These are phyloP conservation scores for Warburgia ugandensis DNA, from an alignment of 164 flowering plant species.

Conservation along the genomic window DNA sequence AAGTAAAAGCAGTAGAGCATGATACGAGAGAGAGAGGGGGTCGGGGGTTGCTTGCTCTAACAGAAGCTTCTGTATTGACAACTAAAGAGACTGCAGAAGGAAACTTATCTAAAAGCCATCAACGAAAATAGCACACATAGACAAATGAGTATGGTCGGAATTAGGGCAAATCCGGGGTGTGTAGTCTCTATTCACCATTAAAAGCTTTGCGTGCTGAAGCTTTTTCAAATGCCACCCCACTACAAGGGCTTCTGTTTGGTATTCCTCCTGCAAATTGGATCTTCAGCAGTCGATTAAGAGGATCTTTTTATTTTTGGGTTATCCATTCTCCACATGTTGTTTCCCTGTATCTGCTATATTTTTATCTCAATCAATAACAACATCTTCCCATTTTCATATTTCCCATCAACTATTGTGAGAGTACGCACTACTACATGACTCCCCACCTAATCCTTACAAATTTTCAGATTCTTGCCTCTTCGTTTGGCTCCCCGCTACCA, in stretches of 20 bases:
- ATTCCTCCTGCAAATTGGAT: slow-evolving; percentile 3
- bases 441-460: background rate
- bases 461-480: too few relatives aligned
- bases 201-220: slow-evolving; percentile 43
- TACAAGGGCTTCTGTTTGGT: too few relatives aligned
- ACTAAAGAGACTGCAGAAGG: slow-evolving; percentile 15
- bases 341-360: too few relatives aligned
- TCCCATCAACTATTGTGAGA: too few relatives aligned
- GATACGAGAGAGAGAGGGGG: slow-evolving; percentile 1
- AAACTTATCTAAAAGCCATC: slow-evolving; percentile 21
- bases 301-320: background rate
- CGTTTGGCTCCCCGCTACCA: too few relatives aligned
- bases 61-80: slow-evolving; percentile 20
- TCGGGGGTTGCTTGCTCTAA: slow-evolving; percentile 25
- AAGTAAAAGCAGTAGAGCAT: background rate
- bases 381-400: too few relatives aligned
- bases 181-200: slow-evolving; percentile 31
- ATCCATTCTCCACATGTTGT: too few relatives aligned
- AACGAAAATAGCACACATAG: slow-evolving; percentile 29
- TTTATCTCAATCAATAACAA: too few relatives aligned
- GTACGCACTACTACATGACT: too few relatives aligned
- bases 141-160: slow-evolving; percentile 28
- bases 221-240: slow-evolving; percentile 2
- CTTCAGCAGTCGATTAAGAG: background rate
- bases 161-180: slow-evolving; percentile 5